Evolutionary conservation across 345 rosid species (phyloP), one percentile per base, ranked within the genome.

Genomic region (Hibiscus syriacus): DNA sequence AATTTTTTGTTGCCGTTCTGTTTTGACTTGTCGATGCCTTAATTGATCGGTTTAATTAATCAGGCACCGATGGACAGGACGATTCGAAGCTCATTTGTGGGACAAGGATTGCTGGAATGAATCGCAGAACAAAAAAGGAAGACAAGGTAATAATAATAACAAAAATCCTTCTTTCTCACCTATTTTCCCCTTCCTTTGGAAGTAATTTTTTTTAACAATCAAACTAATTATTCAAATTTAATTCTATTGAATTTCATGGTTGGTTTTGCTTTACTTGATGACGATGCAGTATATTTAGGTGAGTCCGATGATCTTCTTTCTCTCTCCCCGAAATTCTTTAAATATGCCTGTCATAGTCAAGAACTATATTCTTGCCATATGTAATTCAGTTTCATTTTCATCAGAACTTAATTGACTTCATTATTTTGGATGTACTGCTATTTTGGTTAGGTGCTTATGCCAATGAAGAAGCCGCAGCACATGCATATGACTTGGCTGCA

Each of bases 401-500:
- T 11, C 14, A 8, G 16, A 53, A 53, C 11, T 53, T 23, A 8
- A 26, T 55, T 8, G 17, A 13, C 12, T 55, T 25, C 17, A 55
- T 25, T 55, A 1, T 20, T 50, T 3, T 50, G 0, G 6, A 20
- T 52, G 27, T 52, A 2, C 6, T 36, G 17, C 1, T 10, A 16
- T 23, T n/a, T 1, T 7, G 36, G 5, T 48, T 53, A 90, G 97
- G 99, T 14, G 97, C 97, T 41, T 89, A 94, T 70, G 93, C 89
- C 55, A 82, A 94, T 52, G 99, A 94, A 80, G 89, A 77, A 80
- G 92, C 95, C 3, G 99, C 95, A 1, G 99, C 97, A 73, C 97
- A 80, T 78, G 95, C 96, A 1, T 91, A 91, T 76, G 99, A 91
- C 82, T 78, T 91, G 77, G 97, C 97, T 4, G 97, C 99, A 77